A percentile compares a stretch with the other conserved stretches of the same genome.
Conservation (phyloP, 2,329 filamentous ascomycete species). For the Alternaria metachromatica region DNA sequence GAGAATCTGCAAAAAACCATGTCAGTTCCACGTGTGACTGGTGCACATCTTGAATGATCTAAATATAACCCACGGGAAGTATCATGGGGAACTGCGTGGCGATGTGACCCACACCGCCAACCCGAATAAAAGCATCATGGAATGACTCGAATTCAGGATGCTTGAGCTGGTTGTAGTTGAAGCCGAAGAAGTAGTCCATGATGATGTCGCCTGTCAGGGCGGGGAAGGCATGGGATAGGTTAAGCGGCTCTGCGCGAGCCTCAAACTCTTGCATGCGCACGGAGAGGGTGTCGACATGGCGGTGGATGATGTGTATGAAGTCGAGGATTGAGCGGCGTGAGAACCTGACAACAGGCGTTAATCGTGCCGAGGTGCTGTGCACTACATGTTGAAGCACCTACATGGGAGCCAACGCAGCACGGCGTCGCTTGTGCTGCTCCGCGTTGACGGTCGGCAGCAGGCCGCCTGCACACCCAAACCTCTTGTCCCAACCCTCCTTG, state of each 20-base stretch:
- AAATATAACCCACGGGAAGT: slow-evolving; percentile 31
- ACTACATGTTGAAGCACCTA: slow-evolving; percentile 15
- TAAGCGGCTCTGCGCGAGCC: slow-evolving; percentile 37
- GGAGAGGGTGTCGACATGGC: slow-evolving; percentile 42
- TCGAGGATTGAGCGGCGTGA: slow-evolving; percentile 44
- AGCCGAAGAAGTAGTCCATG: slow-evolving; percentile 52
- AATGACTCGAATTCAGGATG: slow-evolving; percentile 44
- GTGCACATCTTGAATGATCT: background rate
- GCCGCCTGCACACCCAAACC: slow-evolving; percentile 37
- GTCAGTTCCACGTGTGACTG: background rate
- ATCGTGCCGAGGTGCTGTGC: background rate
- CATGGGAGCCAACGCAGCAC: slow-evolving; percentile 43
- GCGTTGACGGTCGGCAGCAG: slow-evolving; percentile 39
- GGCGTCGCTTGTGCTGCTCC: slow-evolving; percentile 38
- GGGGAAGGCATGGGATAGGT: slow-evolving; percentile 44
- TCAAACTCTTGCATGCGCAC: slow-evolving; percentile 41
- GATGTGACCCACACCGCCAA: slow-evolving; percentile 39
- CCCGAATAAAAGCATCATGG: slow-evolving; percentile 43
- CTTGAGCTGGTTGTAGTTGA: slow-evolving; percentile 43
- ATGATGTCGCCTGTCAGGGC: slow-evolving; percentile 56
- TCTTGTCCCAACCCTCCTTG: slow-evolving; percentile 46
- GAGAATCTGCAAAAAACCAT: slow-evolving; percentile 34
- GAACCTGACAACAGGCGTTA: slow-evolving; percentile 34
- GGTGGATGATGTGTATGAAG: slow-evolving; percentile 46
- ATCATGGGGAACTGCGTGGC: slow-evolving; percentile 44